phyloP scores from a whole-genome alignment of 805 yeast genomes.

The Teunomyces atbi region DNA sequence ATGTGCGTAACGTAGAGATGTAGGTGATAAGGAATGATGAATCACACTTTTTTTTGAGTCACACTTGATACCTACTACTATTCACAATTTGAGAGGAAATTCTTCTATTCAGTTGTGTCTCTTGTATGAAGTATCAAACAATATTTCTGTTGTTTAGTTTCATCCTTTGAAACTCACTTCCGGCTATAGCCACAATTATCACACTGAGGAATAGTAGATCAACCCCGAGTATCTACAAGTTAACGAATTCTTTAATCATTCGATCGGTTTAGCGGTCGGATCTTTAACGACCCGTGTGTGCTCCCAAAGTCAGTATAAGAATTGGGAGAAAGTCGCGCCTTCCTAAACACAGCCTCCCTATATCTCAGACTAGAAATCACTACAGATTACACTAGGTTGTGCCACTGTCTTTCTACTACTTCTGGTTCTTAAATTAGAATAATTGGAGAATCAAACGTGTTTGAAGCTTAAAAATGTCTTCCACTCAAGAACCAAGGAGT shows the following conservation, averaged over 20 bases:
- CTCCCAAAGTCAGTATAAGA: neutral
- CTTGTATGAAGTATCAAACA: neutral
- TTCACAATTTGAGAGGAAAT: neutral
- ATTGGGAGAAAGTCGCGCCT: neutral
- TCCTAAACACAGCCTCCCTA: too few relatives aligned
- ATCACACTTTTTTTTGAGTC: neutral
- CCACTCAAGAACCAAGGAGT: neutral
- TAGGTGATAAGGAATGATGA: neutral
- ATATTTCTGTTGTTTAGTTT: neutral
- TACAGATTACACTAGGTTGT: too few relatives aligned
- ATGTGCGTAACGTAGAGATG: neutral
- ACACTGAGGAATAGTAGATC: neutral
- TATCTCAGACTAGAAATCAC: too few relatives aligned
- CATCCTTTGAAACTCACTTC: neutral
- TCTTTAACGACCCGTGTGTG: neutral
- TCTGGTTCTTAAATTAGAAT: neutral
- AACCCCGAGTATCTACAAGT: neutral
- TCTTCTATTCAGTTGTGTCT: neutral
- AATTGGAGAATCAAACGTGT: neutral
- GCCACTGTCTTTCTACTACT: neutral
- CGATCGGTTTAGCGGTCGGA: neutral
- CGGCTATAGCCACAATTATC: neutral
- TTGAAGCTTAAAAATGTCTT: neutral
- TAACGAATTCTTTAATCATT: neutral
- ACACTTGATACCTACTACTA: neutral